phyloP scores from a whole-genome alignment of 768 basidiomycete genomes.

The Naematelia encephala region DNA sequence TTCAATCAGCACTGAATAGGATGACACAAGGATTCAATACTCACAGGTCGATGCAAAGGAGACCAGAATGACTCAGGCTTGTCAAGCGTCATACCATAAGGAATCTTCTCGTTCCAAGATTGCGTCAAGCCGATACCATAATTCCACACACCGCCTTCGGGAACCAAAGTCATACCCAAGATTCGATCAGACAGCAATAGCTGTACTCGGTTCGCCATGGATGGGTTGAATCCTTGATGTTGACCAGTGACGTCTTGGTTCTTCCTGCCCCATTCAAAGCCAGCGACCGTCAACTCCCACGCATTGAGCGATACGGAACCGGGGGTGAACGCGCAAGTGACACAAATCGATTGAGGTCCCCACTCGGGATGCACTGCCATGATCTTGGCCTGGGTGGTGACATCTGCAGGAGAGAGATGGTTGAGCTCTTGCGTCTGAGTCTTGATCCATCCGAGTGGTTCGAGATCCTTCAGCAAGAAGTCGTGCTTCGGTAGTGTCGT shows the following conservation, averaged over 20 bases:
- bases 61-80: slow-evolving; percentile 96
- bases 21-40: not conserved
- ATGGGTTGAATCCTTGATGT: slow-evolving; percentile 85
- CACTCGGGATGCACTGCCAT: slow-evolving; percentile 97
- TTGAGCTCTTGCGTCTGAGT: slow-evolving; percentile 84
- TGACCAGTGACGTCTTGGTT: slow-evolving; percentile 70
- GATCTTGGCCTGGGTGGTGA: slow-evolving; percentile 89
- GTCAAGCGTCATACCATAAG: slow-evolving; percentile 79
- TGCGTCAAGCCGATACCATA: slow-evolving; percentile 93
- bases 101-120: slow-evolving; percentile 75
- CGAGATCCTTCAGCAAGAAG: slow-evolving; percentile 88
- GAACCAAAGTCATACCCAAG: slow-evolving; percentile 90
- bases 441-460: slow-evolving; percentile 94
- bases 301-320: slow-evolving; percentile 94
- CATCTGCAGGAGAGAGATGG: slow-evolving; percentile 87
- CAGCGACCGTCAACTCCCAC: slow-evolving; percentile 81
- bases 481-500: slow-evolving; percentile 87
- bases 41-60: slow-evolving; percentile 83
- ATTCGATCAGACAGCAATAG: slow-evolving; percentile 91
- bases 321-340: slow-evolving; percentile 94
- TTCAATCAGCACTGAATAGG: slow-evolving; percentile 7
- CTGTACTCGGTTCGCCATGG: slow-evolving; percentile 91
- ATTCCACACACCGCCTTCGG: slow-evolving; percentile 94
- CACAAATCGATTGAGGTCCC: slow-evolving; percentile 87
- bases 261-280: slow-evolving; percentile 98